These are phyloP conservation scores for Cocos nucifera DNA, from an alignment of 176 grass and related monocot genomes.

Conservation along the genomic window DNA sequence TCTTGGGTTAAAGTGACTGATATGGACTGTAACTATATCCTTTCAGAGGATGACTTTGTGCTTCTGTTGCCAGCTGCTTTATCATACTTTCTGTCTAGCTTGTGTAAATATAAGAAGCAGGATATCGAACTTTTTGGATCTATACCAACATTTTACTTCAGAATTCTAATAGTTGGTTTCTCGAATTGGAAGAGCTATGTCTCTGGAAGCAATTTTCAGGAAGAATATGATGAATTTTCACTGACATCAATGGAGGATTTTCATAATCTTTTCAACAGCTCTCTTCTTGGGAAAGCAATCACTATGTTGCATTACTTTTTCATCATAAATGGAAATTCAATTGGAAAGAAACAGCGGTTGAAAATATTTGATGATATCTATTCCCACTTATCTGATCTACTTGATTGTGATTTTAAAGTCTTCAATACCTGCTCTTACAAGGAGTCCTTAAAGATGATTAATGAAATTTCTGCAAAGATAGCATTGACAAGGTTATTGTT, in stretches of 20 bases:
- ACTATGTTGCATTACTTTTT: conserved; percentile 48
- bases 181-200: conserved; percentile 68
- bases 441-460: conserved; percentile 42
- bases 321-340: conserved; percentile 26
- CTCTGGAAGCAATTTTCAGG: conserved; percentile 35
- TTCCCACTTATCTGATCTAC: conserved; percentile 48
- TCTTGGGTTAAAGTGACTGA: conserved; percentile 1
- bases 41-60: conserved; percentile 43
- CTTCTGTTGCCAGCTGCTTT: conserved; percentile 77
- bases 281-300: conserved; percentile 74
- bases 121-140: conserved; percentile 30
- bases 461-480: conserved; percentile 68
- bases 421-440: conserved; percentile 32
- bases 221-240: conserved; percentile 42
- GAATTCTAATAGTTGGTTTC: conserved; percentile 52
- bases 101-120: conserved; percentile 22
- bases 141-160: conserved; percentile 48
- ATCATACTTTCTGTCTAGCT: conserved; percentile 44
- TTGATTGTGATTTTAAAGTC: conserved; percentile 42
- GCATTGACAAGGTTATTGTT: conserved; percentile 62
- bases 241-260: conserved; percentile 49
- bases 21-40: background rate
- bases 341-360: conserved; percentile 40
- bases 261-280: conserved; percentile 42
- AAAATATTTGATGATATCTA: conserved; percentile 63